These are phyloP conservation scores for Botrytis porri DNA, from an alignment of 2,329 filamentous ascomycete species.

Conservation along the genomic window DNA sequence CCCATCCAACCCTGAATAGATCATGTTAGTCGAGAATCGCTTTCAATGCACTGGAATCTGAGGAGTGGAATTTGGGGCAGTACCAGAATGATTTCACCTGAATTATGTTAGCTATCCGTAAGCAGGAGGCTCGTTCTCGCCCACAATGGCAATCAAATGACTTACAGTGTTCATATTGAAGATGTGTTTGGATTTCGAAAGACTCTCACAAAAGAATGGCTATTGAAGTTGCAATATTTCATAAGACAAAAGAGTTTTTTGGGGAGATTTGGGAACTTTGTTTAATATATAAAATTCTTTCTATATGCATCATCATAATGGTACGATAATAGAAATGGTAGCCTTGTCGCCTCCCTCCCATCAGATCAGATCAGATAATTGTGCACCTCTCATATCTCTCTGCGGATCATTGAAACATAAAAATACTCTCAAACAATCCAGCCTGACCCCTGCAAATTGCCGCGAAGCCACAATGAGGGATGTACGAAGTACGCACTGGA, in stretches of 20 bases:
- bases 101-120: constrained; percentile 24
- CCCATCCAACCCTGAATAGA: constrained; percentile 78
- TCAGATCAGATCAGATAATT: constrained; percentile 3
- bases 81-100: constrained; percentile 68
- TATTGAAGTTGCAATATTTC: not conserved
- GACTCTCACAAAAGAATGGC: not conserved
- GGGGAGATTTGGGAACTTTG: not conserved
- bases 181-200: not conserved
- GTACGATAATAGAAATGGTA: constrained; percentile 15
- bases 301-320: constrained; percentile 3
- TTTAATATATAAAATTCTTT: not conserved
- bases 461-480: constrained; percentile 18
- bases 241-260: not conserved
- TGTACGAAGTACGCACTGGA: constrained; percentile 2
- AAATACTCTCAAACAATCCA: not conserved
- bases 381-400: not conserved
- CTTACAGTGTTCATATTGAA: constrained; percentile 52
- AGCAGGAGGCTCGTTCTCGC: not conserved
- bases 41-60: constrained; percentile 16
- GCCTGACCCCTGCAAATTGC: constrained; percentile 9
- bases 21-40: constrained; percentile 27
- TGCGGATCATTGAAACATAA: not conserved
- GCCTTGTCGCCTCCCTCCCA: constrained; percentile 6
- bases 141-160: constrained; percentile 32
- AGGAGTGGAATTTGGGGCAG: constrained; percentile 25